Percentiles rank a stretch among this genome's conserved stretches.
Conservation (phyloP, 441 rosid species). For the Populus hybrid region DNA sequence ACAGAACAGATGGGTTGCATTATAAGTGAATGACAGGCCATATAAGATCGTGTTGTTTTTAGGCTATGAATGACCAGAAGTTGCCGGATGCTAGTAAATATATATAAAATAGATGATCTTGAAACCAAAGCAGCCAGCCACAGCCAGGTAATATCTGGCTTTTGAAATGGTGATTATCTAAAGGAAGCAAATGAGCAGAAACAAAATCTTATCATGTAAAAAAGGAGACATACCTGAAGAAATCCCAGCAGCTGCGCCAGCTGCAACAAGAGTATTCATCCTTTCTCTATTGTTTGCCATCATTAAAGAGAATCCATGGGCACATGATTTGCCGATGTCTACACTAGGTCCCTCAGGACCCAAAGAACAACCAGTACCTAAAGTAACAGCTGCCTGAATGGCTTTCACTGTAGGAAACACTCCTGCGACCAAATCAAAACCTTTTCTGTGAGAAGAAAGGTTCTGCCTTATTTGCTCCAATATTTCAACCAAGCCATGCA, state of each 20-base stretch:
- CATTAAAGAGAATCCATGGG: slow-evolving; percentile 81
- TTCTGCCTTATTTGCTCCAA: slow-evolving; percentile 76
- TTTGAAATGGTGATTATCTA: not conserved
- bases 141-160: not conserved
- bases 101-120: not conserved
- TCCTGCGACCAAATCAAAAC: slow-evolving; percentile 76
- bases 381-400: slow-evolving; percentile 88
- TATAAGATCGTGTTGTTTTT: not conserved
- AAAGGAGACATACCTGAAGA: slow-evolving; percentile 6
- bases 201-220: not conserved
- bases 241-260: slow-evolving; percentile 98
- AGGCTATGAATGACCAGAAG: not conserved
- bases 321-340: slow-evolving; percentile 95
- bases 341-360: slow-evolving; percentile 99
- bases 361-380: slow-evolving; percentile 94
- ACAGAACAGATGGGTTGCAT: not conserved
- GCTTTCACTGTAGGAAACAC: slow-evolving; percentile 83
- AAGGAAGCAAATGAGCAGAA: not conserved
- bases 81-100: not conserved
- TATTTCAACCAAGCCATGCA: slow-evolving; percentile 92
- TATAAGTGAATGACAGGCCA: not conserved
- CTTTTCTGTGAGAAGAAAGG: slow-evolving; percentile 61
- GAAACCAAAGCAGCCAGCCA: not conserved
- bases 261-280: slow-evolving; percentile 88
- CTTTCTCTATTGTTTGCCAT: slow-evolving; percentile 98